Conservation (phyloP, 2,329 filamentous ascomycete species). For the Microascus cirrosus region DNA sequence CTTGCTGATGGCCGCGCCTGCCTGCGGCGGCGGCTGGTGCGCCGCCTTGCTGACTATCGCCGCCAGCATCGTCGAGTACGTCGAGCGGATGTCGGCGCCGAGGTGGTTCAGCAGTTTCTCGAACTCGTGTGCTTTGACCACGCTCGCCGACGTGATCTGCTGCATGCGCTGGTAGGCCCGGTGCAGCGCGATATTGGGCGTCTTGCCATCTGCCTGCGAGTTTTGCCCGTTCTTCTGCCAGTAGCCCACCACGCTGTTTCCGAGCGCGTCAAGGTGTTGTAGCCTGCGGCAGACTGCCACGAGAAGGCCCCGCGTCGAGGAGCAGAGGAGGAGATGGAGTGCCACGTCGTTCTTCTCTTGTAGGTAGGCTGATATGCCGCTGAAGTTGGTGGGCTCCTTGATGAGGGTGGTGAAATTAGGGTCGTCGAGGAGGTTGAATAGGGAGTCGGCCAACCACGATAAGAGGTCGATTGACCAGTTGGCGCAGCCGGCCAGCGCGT, state of each 20-base stretch:
- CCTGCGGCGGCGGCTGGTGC: conserved; percentile 23
- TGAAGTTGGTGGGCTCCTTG: conserved; percentile 28
- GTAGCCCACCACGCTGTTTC: conserved; percentile 36
- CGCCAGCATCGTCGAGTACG: conserved; percentile 34
- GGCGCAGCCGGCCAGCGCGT: conserved; percentile 61
- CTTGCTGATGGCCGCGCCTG: conserved; percentile 15
- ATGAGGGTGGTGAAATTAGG: conserved; percentile 38
- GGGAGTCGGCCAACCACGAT: conserved; percentile 47
- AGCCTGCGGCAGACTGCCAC: conserved; percentile 57
- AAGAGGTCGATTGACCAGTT: conserved; percentile 69
- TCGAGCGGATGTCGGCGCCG: conserved; percentile 34
- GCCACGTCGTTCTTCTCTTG: conserved; percentile 44
- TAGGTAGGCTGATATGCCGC: conserved; percentile 39
- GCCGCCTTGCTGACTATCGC: conserved; percentile 33
- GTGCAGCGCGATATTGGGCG: conserved; percentile 41
- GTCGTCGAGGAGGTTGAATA: conserved; percentile 45
- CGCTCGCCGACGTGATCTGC: conserved; percentile 33
- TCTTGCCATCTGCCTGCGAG: conserved; percentile 25
- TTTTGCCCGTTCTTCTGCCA: conserved; percentile 32
- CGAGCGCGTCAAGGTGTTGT: conserved; percentile 39
- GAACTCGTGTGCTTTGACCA: conserved; percentile 49
- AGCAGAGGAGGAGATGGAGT: conserved; percentile 58
- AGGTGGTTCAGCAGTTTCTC: conserved; percentile 47
- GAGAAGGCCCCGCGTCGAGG: conserved; percentile 62
- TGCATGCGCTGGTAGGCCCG: conserved; percentile 45